Conservation (phyloP, 2,329 filamentous ascomycete genomes). For the Septoria petroselini region DNA sequence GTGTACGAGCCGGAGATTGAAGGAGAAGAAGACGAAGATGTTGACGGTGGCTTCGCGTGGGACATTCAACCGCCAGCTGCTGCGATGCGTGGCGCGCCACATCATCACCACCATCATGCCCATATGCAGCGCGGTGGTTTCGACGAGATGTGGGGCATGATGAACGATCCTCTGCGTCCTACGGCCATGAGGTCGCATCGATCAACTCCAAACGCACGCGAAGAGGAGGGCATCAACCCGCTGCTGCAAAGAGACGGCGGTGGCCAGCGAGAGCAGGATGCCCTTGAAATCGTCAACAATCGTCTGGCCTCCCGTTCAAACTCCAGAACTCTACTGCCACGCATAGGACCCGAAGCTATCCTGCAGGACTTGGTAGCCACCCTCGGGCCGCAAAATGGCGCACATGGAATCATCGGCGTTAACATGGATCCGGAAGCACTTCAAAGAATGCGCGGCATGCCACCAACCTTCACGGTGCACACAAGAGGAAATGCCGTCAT, state of each 20-base stretch:
- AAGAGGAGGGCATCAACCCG: constrained; percentile 83
- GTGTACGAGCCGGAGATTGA: constrained; percentile 54
- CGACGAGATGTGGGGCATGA: constrained; percentile 32
- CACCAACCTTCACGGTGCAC: constrained; percentile 28
- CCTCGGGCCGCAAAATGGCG: constrained; percentile 22
- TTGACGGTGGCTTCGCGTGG: constrained; percentile 30
- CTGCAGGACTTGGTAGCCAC: constrained; percentile 31
- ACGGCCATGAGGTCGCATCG: constrained; percentile 21
- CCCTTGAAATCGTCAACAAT: constrained; percentile 4
- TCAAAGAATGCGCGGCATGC: constrained; percentile 20
- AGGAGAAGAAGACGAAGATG: constrained; percentile 35
- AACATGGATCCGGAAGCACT: constrained; percentile 30
- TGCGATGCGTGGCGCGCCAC: constrained; percentile 20
- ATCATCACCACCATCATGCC: constrained; percentile 31
- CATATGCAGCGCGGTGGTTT: constrained; percentile 28
- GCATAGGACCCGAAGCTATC: constrained; percentile 22
- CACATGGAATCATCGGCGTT: constrained; percentile 26
- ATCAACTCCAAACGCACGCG: constrained; percentile 44
- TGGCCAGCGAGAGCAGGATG: constrained; percentile 10
- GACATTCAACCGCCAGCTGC: constrained; percentile 25
- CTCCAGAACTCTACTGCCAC: constrained; percentile 28
- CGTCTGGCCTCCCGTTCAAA: constrained; percentile 21
- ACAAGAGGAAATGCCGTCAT: constrained; percentile 26
- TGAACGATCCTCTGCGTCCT: constrained; percentile 27
- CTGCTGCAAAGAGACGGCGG: constrained; percentile 59